A percentile compares a stretch with the other conserved stretches of the same genome.
Conservation (phyloP, 2,329 filamentous ascomycete species). For the Colletotrichum somersetense region DNA sequence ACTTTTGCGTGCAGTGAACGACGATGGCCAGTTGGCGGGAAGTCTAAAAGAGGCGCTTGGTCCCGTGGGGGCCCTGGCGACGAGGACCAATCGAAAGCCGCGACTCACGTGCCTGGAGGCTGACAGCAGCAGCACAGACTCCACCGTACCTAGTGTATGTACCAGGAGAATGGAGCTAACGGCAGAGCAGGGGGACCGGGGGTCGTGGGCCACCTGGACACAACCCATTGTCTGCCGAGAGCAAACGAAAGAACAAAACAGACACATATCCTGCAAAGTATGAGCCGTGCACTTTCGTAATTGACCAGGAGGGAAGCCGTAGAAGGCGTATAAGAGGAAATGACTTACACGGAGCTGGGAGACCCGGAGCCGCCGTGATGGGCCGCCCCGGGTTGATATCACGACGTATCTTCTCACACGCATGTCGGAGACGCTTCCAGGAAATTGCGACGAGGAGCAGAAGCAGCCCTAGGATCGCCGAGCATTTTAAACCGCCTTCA, state of each 20-base stretch:
- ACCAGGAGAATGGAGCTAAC: conserved; percentile 41
- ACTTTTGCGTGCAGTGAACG: conserved; percentile 32
- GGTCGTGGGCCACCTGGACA: conserved; percentile 41
- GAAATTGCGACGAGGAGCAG: background rate
- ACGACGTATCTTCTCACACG: conserved; percentile 2
- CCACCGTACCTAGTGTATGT: conserved; percentile 16
- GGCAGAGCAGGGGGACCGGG: conserved; percentile 41
- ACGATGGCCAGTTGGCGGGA: conserved; percentile 32
- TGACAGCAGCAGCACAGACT: conserved; percentile 40
- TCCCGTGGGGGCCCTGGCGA: conserved; percentile 29
- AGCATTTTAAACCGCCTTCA: conserved; percentile 14
- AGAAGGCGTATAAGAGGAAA: conserved; percentile 12
- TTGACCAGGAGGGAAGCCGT: background rate
- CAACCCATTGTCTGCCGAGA: conserved; percentile 38
- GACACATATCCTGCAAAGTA: conserved; percentile 19
- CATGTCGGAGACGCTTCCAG: conserved; percentile 25
- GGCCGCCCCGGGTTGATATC: conserved; percentile 34
- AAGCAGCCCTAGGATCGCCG: too few relatives aligned
- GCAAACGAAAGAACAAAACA: conserved; percentile 34
- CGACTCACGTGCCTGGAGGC: conserved; percentile 40
- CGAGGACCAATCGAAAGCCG: conserved; percentile 30
- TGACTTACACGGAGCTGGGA: conserved; percentile 40
- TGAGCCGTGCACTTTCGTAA: conserved; percentile 12
- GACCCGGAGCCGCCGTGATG: conserved; percentile 21
- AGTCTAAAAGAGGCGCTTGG: conserved; percentile 37